Evolutionary conservation across 306 rosid species (phyloP).

Genomic region (Quercus mongolica): DNA sequence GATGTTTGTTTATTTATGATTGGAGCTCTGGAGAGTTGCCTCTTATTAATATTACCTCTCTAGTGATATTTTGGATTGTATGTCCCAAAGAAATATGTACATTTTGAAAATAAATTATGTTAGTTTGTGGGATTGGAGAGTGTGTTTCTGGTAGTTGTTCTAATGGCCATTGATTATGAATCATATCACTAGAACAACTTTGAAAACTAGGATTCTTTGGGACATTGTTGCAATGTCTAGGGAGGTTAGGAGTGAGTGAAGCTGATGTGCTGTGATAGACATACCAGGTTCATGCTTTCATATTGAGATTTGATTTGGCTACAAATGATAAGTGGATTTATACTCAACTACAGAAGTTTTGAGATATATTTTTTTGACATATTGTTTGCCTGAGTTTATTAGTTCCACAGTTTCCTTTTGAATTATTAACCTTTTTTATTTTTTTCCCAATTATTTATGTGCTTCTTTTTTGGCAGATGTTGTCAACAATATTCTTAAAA

Average conservation of each 20-base stretch:
- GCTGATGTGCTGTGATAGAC: neutral
- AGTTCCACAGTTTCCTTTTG: neutral
- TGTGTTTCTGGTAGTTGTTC: neutral
- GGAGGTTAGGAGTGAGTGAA: neutral
- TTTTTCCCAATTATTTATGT: neutral
- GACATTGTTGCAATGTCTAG: neutral
- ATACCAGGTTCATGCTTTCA: neutral
- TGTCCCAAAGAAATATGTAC: neutral
- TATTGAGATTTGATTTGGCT: neutral
- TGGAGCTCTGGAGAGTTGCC: neutral
- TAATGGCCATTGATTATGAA: neutral
- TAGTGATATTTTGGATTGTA: neutral
- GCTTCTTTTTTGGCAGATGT: constrained; percentile 52
- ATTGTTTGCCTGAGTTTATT: neutral
- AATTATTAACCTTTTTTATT: neutral
- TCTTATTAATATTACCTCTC: neutral
- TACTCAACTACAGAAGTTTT: neutral
- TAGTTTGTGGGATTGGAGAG: neutral
- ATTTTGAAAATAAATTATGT: neutral
- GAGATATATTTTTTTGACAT: neutral
- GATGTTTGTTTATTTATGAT: neutral
- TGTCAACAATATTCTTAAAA: constrained; percentile 51
- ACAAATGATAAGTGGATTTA: neutral
- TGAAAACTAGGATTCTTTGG: neutral
- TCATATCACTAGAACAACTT: neutral